Percentiles rank a stretch among this genome's conserved stretches.
phyloP scores from a whole-genome alignment of 305 asterid genomes.

The Stenogyne calaminthoides region DNA sequence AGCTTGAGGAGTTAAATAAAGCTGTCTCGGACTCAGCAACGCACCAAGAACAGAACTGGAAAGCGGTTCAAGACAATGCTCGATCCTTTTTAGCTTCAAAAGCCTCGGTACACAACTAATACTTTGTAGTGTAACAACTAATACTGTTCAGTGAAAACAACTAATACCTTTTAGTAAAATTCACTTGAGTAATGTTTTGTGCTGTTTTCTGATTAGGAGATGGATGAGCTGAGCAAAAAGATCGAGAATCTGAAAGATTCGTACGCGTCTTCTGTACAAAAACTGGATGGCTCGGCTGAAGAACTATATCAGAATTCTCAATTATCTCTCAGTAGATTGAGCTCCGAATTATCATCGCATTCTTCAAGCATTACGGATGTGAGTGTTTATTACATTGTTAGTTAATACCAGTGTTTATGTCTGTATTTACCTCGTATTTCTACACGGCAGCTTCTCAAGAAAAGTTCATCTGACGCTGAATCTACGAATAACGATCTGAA shows the following conservation, averaged over 20 bases:
- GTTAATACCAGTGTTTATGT: neutral
- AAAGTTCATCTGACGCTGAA: constrained; percentile 41
- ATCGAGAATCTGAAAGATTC: constrained; percentile 41
- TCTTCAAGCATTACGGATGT: constrained; percentile 44
- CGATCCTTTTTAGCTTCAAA: constrained; percentile 47
- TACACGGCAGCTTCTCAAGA: constrained; percentile 42
- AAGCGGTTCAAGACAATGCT: constrained; percentile 44
- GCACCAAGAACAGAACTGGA: constrained; percentile 51
- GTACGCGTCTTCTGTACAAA: constrained; percentile 36
- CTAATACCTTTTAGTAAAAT: neutral
- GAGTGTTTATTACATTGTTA: constrained; percentile 26
- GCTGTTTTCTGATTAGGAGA: constrained; percentile 42
- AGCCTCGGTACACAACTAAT: constrained; percentile 37
- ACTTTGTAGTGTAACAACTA: neutral
- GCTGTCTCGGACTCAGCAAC: constrained; percentile 42
- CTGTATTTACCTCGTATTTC: neutral
- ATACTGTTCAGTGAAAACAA: neutral
- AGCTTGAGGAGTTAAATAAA: constrained; percentile 47
- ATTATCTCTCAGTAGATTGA: constrained; percentile 40
- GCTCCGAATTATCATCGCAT: constrained; percentile 46
- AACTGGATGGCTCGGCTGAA: constrained; percentile 43
- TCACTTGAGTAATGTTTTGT: no score
- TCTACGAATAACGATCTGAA: constrained; percentile 40
- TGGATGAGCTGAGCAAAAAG: constrained; percentile 42
- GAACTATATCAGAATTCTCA: constrained; percentile 46